A percentile compares a stretch with the other conserved stretches of the same genome.
Conservation (phyloP, 2,329 filamentous ascomycete genomes). For the Beauveria bassiana region DNA sequence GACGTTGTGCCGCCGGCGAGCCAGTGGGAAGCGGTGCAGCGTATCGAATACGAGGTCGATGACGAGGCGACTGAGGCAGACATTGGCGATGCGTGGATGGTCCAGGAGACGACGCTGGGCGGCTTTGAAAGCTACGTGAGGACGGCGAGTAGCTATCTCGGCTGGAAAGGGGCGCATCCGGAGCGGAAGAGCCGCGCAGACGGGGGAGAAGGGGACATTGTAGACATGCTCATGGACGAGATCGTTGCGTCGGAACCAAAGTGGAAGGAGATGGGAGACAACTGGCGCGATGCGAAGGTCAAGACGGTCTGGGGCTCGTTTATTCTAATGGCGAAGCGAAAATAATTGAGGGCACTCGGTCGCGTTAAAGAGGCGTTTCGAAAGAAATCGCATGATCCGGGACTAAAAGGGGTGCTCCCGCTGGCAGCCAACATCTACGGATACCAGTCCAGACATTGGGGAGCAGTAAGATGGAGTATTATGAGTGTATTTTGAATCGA, state of each 20-base stretch:
- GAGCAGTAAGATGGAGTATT: not conserved
- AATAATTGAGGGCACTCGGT: not conserved
- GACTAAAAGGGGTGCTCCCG: too few relatives aligned
- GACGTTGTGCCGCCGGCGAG: constrained; percentile 41
- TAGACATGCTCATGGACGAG: constrained; percentile 55
- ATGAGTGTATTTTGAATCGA: not conserved
- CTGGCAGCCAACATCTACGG: not conserved
- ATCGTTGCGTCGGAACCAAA: constrained; percentile 45
- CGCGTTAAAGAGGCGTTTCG: constrained; percentile 1
- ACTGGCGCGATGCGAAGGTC: constrained; percentile 46
- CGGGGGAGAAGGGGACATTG: constrained; percentile 51
- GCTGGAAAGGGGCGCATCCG: constrained; percentile 50
- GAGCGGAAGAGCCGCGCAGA: constrained; percentile 39
- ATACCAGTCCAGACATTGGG: not conserved
- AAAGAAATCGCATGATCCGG: not conserved
- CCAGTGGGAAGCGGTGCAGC: constrained; percentile 44
- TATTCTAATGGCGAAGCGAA: constrained; percentile 47
- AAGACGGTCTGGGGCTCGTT: constrained; percentile 55
- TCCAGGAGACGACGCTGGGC: constrained; percentile 45
- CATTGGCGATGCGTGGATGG: constrained; percentile 38
- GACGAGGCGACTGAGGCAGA: constrained; percentile 28
- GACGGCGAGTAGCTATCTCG: constrained; percentile 53
- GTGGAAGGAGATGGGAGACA: constrained; percentile 40
- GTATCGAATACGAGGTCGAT: constrained; percentile 51
- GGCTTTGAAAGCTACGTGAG: constrained; percentile 53